Evolutionary conservation across 2,329 filamentous ascomycete species (phyloP).

Genomic region (Diplodia mutila): DNA sequence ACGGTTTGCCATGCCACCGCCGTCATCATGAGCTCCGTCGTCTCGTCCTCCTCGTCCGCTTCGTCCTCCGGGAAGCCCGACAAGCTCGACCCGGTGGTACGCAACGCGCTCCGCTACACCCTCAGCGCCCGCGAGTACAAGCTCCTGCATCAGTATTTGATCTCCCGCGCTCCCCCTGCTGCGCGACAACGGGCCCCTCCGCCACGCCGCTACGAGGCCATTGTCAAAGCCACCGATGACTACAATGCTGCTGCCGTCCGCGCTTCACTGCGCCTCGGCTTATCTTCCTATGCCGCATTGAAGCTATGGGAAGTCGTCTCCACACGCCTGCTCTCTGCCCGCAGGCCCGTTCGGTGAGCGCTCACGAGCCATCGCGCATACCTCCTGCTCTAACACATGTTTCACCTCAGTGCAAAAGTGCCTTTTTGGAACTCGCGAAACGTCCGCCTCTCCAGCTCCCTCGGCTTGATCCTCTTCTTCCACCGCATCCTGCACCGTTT

Average conservation of each 20-base stretch:
- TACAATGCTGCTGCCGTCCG: conserved; percentile 54
- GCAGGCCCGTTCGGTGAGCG: conserved; percentile 32
- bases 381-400: not conserved
- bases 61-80: conserved; percentile 36
- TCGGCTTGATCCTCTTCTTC: conserved; percentile 83
- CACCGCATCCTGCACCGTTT: conserved; percentile 91
- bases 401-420: conserved; percentile 31
- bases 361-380: not conserved
- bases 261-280: conserved; percentile 50
- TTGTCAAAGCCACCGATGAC: conserved; percentile 52
- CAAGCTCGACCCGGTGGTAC: conserved; percentile 69
- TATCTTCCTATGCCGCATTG: conserved; percentile 48
- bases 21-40: conserved; percentile 37
- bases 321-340: conserved; percentile 40
- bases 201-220: conserved; percentile 56
- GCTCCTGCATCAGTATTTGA: conserved; percentile 78
- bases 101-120: conserved; percentile 85
- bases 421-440: conserved; percentile 63
- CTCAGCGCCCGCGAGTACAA: conserved; percentile 84
- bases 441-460: conserved; percentile 76
- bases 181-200: conserved; percentile 58
- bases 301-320: conserved; percentile 53
- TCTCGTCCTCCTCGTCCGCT: conserved; percentile 34
- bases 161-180: conserved; percentile 67
- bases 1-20: conserved; percentile 1